Evolutionary conservation across 2,329 filamentous ascomycete genomes (phyloP), one percentile per base, ranked within the genome.

Genomic region (Cladosporium phlei): DNA sequence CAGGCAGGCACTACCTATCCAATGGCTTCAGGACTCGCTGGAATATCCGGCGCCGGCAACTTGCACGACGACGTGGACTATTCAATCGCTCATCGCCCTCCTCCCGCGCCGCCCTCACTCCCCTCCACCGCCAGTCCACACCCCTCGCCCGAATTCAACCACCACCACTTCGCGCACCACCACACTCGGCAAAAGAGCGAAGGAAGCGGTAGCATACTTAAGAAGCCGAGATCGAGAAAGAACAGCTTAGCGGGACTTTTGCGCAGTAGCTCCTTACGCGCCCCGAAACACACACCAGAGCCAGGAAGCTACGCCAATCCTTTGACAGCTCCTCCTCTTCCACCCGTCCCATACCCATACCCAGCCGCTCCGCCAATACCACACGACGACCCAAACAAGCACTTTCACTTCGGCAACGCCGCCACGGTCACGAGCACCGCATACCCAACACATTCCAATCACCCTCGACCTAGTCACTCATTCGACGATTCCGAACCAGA

Each of bases 21-120:
- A 24, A 57, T 57, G 54, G 54, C 54, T 27, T 50, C 54, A 47
- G 52, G 52, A 43, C 24, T 38, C 24, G 12, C 37, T 25, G 37
- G 37, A 39, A 53, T 54, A 29, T 52, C 38, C 28, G 51, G 48
- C 37, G 53, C 51, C 24, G 49, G 49, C 27, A 42, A 46, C 30
- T 48, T 52, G 47, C 47, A 48, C 29, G 56, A 57, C 28, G 49
- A 46, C 22, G 48, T 51, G 25, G 55, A 59, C 50, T 59, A 58
- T 44, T 53, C 49, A 16, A 28, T 46, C 22, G 46, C 53, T 17
- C 57, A 58, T 47, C 54, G 56, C 17, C 10, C 42, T 19, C 49
- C 52, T 8, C 53, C 56, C 28, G 32, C 47, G 42, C 19, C 39
- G 46, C n/a, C 55, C 51, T 34, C 45, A 10, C 33, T 34, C 35